Evolutionary conservation across 129 eudicot species (phyloP), one percentile per base, ranked within the genome.

Genomic region (Heracleum sosnowskyi): DNA sequence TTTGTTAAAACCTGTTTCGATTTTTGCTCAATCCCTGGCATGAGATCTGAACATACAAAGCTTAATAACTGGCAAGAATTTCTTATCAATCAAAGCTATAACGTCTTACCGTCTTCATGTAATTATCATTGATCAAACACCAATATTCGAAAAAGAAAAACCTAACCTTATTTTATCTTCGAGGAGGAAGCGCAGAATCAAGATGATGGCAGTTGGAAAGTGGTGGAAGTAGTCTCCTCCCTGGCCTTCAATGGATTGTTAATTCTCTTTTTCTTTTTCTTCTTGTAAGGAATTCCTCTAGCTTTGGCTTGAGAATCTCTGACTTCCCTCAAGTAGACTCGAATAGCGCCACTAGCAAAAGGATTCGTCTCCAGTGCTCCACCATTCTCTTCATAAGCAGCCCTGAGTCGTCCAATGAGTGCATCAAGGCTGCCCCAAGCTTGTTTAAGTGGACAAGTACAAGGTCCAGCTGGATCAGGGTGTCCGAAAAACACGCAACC

Each of bases 371-470:
- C 96, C 2, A 88, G 85, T 20, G 74, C 68, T 24, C 96, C 96
- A 0, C 96, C 96, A 76, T 88, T 84, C 82, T 90, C 95, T 73
- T 90, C 95, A 53, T 90, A 90, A 62, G 95, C 95, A 4, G 96
- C 96, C 33, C 95, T 81, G 16, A 89, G 90, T 24, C 90, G 83
- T 15, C 92, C 92, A 11, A 89, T 89, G 77, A 89, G 92, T n/a
- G 90, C 96, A 13, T 90, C 96, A 1, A 90, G 96, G 78, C 92
- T 88, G 6, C 96, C 96, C 96, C 96, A 90, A 41, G 96, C 96
- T 83, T 90, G 96, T 79, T 81, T 83, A 18, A 90, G 86, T 12
- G 96, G 92, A 79, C 96, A 90, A 68, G 91, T 85, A 80, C 96
- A 90, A 0, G 92, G 96, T 15, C 92, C 92, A 29, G 90, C 86